A percentile compares a stretch with the other conserved stretches of the same genome.
Conservation (phyloP, 306 rosid species). For the Medicago ruthenica region DNA sequence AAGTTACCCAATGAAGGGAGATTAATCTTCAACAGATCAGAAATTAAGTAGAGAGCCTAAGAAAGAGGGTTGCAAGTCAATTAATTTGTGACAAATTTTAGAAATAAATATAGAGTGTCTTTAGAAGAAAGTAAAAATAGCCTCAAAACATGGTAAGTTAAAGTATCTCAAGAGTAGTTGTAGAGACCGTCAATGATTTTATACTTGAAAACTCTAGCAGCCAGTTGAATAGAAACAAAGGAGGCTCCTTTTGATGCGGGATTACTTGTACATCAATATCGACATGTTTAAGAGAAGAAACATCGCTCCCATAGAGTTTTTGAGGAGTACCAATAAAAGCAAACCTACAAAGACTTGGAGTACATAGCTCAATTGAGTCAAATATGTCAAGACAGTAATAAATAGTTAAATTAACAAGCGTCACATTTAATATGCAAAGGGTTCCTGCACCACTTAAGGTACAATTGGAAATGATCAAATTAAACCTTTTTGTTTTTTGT, state of each 20-base stretch:
- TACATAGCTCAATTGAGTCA: background rate
- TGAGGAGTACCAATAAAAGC: conserved; percentile 10
- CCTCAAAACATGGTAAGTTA: background rate
- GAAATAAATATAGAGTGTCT: background rate
- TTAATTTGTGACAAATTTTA: background rate
- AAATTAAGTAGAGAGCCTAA: background rate
- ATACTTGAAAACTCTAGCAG: background rate
- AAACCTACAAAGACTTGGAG: background rate
- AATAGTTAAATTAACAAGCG: conserved; percentile 18
- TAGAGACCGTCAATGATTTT: background rate
- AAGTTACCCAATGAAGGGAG: background rate
- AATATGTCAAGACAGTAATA: too few relatives aligned
- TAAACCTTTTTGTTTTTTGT: too few relatives aligned
- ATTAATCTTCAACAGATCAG: background rate
- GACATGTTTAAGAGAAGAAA: too few relatives aligned
- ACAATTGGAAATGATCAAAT: conserved; percentile 5
- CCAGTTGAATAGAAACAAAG: background rate
- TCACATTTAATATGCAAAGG: too few relatives aligned
- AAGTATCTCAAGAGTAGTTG: background rate
- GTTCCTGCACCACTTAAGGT: background rate
- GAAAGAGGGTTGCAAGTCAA: background rate
- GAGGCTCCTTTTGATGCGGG: background rate
- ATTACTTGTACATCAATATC: background rate
- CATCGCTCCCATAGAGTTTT: background rate
- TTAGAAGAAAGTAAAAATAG: background rate